These are phyloP conservation scores for Botryosphaeria dothidea DNA, from an alignment of 2,329 filamentous ascomycete species.

Conservation along the genomic window DNA sequence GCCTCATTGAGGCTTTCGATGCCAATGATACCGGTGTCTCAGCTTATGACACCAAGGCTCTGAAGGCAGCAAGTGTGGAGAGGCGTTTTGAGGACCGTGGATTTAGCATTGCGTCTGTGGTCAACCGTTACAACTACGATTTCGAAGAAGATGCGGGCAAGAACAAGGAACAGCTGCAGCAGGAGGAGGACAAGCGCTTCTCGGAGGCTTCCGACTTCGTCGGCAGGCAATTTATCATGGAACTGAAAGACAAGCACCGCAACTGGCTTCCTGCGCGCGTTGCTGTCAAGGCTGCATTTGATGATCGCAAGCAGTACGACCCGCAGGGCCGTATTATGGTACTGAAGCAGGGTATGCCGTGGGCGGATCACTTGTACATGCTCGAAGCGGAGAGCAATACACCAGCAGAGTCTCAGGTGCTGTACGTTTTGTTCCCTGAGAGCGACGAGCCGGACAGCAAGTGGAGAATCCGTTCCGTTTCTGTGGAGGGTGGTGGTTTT, in stretches of 20 bases:
- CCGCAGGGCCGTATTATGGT: slow-evolving; percentile 77
- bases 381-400: slow-evolving; percentile 64
- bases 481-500: slow-evolving; percentile 80
- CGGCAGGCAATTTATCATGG: slow-evolving; percentile 82
- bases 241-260: slow-evolving; percentile 71
- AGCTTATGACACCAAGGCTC: slow-evolving; percentile 70
- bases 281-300: slow-evolving; percentile 75
- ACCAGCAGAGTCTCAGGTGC: slow-evolving; percentile 58
- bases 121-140: slow-evolving; percentile 78
- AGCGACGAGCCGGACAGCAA: slow-evolving; percentile 72
- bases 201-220: slow-evolving; percentile 75
- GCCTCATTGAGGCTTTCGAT: slow-evolving; percentile 94
- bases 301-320: slow-evolving; percentile 67
- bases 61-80: slow-evolving; percentile 70
- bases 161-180: slow-evolving; percentile 54
- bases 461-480: slow-evolving; percentile 95
- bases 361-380: slow-evolving; percentile 94
- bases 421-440: slow-evolving; percentile 93
- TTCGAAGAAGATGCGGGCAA: slow-evolving; percentile 45
- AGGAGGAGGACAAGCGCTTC: slow-evolving; percentile 80
- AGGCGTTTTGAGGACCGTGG: slow-evolving; percentile 83
- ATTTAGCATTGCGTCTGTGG: slow-evolving; percentile 81
- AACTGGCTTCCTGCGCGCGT: slow-evolving; percentile 87
- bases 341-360: slow-evolving; percentile 79
- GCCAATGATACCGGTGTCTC: slow-evolving; percentile 96